Conservation (phyloP, 768 basidiomycete species). For the Favolaschia claudopus region DNA sequence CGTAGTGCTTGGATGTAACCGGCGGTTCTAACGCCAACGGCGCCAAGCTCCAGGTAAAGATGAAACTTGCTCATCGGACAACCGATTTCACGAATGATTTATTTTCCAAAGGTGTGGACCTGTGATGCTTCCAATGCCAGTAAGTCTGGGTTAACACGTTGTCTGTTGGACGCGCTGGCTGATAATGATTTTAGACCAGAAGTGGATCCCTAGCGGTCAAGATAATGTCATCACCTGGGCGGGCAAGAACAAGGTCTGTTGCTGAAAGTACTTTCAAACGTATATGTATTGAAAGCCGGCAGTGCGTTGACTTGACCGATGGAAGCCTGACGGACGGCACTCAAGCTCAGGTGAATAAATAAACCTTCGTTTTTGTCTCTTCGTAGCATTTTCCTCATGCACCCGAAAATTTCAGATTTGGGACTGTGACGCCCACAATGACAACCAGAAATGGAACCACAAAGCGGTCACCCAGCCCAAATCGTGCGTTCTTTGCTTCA, state of each 20-base stretch:
- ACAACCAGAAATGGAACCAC: constrained; percentile 13
- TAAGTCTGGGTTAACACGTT: not conserved
- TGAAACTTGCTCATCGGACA: too few relatives aligned
- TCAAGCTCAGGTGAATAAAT: not conserved
- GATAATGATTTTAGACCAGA: constrained; percentile 1
- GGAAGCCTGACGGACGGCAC: constrained; percentile 9
- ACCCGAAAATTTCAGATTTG: constrained; percentile 25
- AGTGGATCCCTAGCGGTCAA: constrained; percentile 13
- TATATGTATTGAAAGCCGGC: not conserved
- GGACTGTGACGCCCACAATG: constrained; percentile 11
- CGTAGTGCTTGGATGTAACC: constrained; percentile 32
- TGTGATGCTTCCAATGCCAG: constrained; percentile 23
- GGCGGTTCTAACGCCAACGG: constrained; percentile 30
- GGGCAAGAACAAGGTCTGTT: constrained; percentile 14
- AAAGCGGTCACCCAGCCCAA: not conserved
- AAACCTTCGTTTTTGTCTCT: too few relatives aligned
- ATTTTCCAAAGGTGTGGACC: too few relatives aligned
- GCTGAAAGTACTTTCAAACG: not conserved
- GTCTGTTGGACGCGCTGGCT: not conserved
- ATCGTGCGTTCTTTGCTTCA: not conserved
- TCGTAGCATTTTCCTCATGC: too few relatives aligned
- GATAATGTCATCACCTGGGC: constrained; percentile 14
- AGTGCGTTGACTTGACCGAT: constrained; percentile 22
- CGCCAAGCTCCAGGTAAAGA: constrained; percentile 34
- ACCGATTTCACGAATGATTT: too few relatives aligned